Evolutionary conservation across 805 yeast species (phyloP).

Genomic region (Lipomyces orientalis): DNA sequence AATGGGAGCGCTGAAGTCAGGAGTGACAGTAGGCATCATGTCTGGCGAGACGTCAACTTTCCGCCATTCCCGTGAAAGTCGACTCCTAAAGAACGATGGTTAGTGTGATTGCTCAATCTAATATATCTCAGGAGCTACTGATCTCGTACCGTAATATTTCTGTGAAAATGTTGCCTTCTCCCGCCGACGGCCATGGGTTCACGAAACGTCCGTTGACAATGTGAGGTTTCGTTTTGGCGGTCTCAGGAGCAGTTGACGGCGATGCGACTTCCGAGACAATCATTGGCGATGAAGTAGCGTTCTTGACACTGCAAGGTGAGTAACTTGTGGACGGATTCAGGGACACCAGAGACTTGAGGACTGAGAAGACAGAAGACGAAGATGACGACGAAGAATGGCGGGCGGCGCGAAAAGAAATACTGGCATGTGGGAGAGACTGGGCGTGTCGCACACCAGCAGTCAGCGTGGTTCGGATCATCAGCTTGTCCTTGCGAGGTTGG

Average conservation of each 20-base stretch:
- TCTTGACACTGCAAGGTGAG: constrained; percentile 1
- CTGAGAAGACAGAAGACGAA: constrained; percentile 9
- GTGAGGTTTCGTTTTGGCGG: constrained; percentile 18
- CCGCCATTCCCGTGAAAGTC: constrained; percentile 21
- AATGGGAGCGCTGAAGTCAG: constrained; percentile 9
- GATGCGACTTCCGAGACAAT: constrained; percentile 11
- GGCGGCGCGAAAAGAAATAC: neutral
- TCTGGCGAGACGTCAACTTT: constrained; percentile 13
- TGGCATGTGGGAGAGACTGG: neutral
- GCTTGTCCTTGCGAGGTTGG: neutral
- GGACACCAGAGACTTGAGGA: neutral
- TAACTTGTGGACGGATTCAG: neutral
- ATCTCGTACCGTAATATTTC: constrained; percentile 12
- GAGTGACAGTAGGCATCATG: constrained; percentile 25
- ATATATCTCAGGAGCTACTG: neutral
- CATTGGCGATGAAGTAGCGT: constrained; percentile 8
- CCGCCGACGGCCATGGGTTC: constrained; percentile 29
- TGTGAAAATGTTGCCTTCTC: constrained; percentile 14
- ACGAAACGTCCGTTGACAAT: constrained; percentile 13
- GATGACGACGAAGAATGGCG: constrained; percentile 20
- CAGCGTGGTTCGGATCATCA: neutral
- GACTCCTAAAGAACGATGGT: neutral
- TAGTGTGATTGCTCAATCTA: neutral
- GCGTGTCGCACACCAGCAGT: neutral
- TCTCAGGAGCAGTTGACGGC: constrained; percentile 15